phyloP scores from a whole-genome alignment of 2,329 filamentous ascomycete genomes.

The Pseudonectria foliicola region DNA sequence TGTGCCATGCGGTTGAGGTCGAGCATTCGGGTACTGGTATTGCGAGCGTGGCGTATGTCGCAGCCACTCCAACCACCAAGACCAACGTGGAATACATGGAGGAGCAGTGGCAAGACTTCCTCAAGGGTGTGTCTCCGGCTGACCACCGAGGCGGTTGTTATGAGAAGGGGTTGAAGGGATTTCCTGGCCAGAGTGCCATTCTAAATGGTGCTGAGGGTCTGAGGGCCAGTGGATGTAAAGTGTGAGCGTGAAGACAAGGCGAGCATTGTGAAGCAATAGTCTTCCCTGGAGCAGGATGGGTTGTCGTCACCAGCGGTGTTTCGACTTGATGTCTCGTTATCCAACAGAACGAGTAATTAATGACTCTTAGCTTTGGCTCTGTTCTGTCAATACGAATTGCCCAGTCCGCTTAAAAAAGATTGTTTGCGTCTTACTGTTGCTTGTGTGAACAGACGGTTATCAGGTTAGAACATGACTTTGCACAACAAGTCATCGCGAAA shows the following conservation, averaged over 20 bases:
- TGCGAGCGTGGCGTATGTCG: conserved; percentile 29
- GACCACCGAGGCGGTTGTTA: conserved; percentile 1
- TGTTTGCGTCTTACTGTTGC: too few relatives aligned
- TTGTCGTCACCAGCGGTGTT: too few relatives aligned
- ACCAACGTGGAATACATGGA: conserved; percentile 3
- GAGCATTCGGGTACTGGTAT: conserved; percentile 27
- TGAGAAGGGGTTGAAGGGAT: conserved; percentile 1
- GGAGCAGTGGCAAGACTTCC: neutral
- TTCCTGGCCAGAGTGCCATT: neutral
- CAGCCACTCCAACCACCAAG: conserved; percentile 28
- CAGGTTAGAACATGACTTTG: neutral
- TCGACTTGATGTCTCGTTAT: too few relatives aligned
- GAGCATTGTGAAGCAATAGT: too few relatives aligned
- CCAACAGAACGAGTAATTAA: too few relatives aligned
- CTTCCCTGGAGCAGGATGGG: too few relatives aligned
- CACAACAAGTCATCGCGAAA: neutral
- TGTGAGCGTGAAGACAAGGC: too few relatives aligned
- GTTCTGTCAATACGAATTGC: too few relatives aligned
- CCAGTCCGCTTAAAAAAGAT: too few relatives aligned
- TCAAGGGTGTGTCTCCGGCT: conserved; percentile 1
- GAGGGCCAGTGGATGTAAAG: conserved; percentile 1
- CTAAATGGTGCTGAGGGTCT: conserved; percentile 1
- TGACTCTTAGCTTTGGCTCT: too few relatives aligned
- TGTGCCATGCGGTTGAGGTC: conserved; percentile 33
- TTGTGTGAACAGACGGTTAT: too few relatives aligned